A percentile compares a stretch with the other conserved stretches of the same genome.
These are phyloP conservation scores for Hippophae gyantsensis DNA, from an alignment of 306 rosid genomes.

Conservation along the genomic window DNA sequence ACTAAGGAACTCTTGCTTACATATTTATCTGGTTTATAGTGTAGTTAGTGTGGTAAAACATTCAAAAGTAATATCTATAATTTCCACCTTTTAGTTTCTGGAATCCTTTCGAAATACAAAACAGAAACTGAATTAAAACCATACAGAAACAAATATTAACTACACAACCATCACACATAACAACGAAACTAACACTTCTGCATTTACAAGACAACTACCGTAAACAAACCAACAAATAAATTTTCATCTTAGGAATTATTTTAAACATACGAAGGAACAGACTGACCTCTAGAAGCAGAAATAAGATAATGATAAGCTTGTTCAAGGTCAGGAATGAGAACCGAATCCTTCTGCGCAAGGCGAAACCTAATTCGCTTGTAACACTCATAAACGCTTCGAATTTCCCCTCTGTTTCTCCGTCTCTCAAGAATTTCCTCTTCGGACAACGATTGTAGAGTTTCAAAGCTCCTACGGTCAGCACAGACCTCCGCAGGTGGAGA, in stretches of 20 bases:
- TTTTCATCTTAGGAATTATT: neutral
- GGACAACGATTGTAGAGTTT: conserved; percentile 34
- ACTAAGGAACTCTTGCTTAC: too few species aligned
- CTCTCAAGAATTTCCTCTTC: conserved; percentile 36
- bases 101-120: too few species aligned
- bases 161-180: neutral
- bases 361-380: conserved; percentile 41
- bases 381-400: conserved; percentile 45
- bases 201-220: neutral
- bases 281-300: conserved; percentile 45
- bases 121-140: too few species aligned
- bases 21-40: too few species aligned
- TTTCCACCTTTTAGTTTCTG: too few species aligned
- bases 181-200: neutral
- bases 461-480: conserved; percentile 9
- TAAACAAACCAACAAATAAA: neutral
- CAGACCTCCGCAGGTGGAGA: too few species aligned
- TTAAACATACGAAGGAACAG: conserved; percentile 1
- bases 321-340: conserved; percentile 33
- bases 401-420: conserved; percentile 43
- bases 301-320: conserved; percentile 50
- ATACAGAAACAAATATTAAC: too few species aligned
- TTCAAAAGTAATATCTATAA: too few species aligned
- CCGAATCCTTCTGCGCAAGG: conserved; percentile 31
- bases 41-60: too few species aligned